These are phyloP conservation scores for Botryosphaeria agaves DNA, from an alignment of 2,329 filamentous ascomycete species.

Conservation along the genomic window DNA sequence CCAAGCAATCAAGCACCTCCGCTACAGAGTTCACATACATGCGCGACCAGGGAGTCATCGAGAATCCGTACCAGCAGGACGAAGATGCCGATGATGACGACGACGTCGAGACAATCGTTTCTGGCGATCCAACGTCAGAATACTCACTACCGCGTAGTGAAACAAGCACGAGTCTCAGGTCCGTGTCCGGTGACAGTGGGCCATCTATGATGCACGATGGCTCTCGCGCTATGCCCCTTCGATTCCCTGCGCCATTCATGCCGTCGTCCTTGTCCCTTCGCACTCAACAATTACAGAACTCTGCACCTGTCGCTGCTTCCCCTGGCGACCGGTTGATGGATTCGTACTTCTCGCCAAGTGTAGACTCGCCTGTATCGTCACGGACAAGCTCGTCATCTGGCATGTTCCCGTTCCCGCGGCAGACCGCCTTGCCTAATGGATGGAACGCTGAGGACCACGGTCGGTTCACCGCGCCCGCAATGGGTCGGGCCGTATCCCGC, in stretches of 20 bases:
- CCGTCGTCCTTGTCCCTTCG: conserved; percentile 51
- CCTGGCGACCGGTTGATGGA: conserved; percentile 36
- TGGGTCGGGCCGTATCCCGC: conserved; percentile 63
- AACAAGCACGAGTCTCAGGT: conserved; percentile 58
- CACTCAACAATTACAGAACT: conserved; percentile 32
- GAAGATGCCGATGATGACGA: conserved; percentile 37
- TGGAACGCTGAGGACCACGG: conserved; percentile 57
- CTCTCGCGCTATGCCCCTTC: conserved; percentile 43
- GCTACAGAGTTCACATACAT: conserved; percentile 69
- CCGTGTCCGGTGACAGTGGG: conserved; percentile 54
- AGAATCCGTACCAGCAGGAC: conserved; percentile 67
- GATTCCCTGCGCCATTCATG: conserved; percentile 48
- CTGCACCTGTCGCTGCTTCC: conserved; percentile 40
- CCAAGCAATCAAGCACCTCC: conserved; percentile 33
- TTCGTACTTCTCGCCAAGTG: conserved; percentile 84
- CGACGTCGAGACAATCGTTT: conserved; percentile 20
- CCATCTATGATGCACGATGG: conserved; percentile 29
- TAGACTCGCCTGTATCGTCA: conserved; percentile 61
- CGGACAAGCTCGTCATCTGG: conserved; percentile 53
- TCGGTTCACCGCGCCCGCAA: conserved; percentile 76
- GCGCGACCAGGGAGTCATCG: conserved; percentile 46
- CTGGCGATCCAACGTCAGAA: conserved; percentile 23
- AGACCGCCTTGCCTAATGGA: conserved; percentile 46
- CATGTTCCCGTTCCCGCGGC: conserved; percentile 67
- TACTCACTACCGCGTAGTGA: conserved; percentile 46